Evolutionary conservation across 225 moss, liverwort and hornwort species (phyloP).

Genomic region (Sphagnum contortum): DNA sequence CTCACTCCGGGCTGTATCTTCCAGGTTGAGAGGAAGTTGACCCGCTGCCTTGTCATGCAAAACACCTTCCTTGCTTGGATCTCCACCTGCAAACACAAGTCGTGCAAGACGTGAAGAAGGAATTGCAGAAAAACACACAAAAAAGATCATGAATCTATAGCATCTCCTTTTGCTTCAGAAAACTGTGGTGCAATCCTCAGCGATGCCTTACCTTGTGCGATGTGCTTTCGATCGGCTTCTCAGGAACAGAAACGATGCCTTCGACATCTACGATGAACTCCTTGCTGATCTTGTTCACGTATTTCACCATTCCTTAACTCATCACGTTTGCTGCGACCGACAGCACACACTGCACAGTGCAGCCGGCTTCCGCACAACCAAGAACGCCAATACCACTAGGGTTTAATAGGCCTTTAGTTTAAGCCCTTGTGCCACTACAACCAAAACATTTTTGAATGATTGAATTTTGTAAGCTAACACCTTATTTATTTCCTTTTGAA

Average conservation of each 20-base stretch:
- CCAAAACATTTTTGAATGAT: too few relatives aligned
- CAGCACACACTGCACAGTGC: slow-evolving; percentile 73
- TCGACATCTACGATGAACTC: slow-evolving; percentile 85
- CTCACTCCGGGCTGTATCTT: slow-evolving; percentile 85
- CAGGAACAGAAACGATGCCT: slow-evolving; percentile 58
- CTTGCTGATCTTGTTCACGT: slow-evolving; percentile 56
- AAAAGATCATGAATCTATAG: not conserved
- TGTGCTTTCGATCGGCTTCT: slow-evolving; percentile 39
- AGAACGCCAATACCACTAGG: too few relatives aligned
- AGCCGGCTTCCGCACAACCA: slow-evolving; percentile 72
- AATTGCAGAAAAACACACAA: not conserved
- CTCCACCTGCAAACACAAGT: slow-evolving; percentile 47
- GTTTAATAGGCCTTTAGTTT: too few relatives aligned
- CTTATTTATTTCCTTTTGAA: too few relatives aligned
- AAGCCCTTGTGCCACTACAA: too few relatives aligned
- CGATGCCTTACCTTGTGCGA: slow-evolving; percentile 48
- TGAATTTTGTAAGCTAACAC: too few relatives aligned
- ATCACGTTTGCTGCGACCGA: slow-evolving; percentile 37
- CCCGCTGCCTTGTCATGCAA: slow-evolving; percentile 66
- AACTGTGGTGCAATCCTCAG: not conserved
- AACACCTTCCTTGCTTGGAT: slow-evolving; percentile 59
- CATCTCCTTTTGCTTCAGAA: not conserved
- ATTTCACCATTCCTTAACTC: slow-evolving; percentile 83
- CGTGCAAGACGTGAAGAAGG: too few relatives aligned
- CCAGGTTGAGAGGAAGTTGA: slow-evolving; percentile 73